A percentile compares a stretch with the other conserved stretches of the same genome.
phyloP scores from a whole-genome alignment of 2,329 filamentous ascomycete species.

The Cordyceps sp. region DNA sequence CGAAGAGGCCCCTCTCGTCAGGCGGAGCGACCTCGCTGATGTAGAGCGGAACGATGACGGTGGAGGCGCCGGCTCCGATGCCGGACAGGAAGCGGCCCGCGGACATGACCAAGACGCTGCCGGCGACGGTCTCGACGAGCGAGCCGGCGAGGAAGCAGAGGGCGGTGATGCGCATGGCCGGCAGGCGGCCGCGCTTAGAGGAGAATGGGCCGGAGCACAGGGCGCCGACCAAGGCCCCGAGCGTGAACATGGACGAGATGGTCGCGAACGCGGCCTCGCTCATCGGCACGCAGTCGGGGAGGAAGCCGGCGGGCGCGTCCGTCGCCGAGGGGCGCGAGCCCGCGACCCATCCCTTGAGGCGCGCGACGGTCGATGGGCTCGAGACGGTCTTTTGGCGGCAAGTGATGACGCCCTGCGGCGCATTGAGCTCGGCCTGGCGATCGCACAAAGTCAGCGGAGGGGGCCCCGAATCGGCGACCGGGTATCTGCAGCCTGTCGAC shows the following conservation, averaged over 20 bases:
- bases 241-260: slow-evolving; percentile 77
- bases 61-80: slow-evolving; percentile 70
- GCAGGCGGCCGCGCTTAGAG: slow-evolving; percentile 56
- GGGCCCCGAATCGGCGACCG: background rate
- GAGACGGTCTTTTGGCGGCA: slow-evolving; percentile 43
- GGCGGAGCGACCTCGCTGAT: slow-evolving; percentile 81
- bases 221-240: slow-evolving; percentile 76
- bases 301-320: slow-evolving; percentile 14
- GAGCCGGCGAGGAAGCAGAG: slow-evolving; percentile 64
- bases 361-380: slow-evolving; percentile 13
- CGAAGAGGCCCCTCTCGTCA: slow-evolving; percentile 60
- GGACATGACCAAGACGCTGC: slow-evolving; percentile 48
- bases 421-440: slow-evolving; percentile 72
- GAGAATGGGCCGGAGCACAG: slow-evolving; percentile 66
- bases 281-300: slow-evolving; percentile 81
- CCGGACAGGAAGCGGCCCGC: slow-evolving; percentile 68
- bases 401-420: slow-evolving; percentile 83
- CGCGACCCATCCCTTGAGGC: slow-evolving; percentile 12
- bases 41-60: slow-evolving; percentile 88
- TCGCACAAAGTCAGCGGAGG: background rate
- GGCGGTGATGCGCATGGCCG: slow-evolving; percentile 62
- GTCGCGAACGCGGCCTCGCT: slow-evolving; percentile 63
- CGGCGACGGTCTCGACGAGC: slow-evolving; percentile 54
- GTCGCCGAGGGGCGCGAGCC: slow-evolving; percentile 6
- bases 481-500: too few species aligned